Conservation (phyloP, 192 early-diverging fungal genomes). For the Gryganskiella cystojenkinii region DNA sequence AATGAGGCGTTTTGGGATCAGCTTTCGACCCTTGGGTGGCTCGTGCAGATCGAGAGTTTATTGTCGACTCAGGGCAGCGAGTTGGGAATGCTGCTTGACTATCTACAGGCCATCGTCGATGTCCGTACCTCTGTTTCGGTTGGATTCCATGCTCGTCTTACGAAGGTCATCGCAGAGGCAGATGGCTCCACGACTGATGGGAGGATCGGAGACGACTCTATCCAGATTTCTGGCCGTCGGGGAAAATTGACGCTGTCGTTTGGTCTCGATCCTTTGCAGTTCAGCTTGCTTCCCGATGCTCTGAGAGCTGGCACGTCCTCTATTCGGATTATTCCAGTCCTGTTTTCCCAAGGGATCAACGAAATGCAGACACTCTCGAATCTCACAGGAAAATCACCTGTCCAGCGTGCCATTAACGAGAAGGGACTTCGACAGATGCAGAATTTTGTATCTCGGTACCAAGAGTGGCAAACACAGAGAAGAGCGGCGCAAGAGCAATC, state of each 20-base stretch:
- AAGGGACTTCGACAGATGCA: constrained; percentile 44
- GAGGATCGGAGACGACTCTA: constrained; percentile 8
- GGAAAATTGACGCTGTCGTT: constrained; percentile 31
- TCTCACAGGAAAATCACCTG: constrained; percentile 27
- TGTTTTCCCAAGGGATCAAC: constrained; percentile 48
- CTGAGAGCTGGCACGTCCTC: constrained; percentile 21
- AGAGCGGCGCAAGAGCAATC: background rate
- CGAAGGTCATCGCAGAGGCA: too few relatives aligned
- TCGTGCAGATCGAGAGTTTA: constrained; percentile 39
- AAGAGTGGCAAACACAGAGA: constrained; percentile 24
- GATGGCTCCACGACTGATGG: too few relatives aligned
- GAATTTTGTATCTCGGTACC: constrained; percentile 25
- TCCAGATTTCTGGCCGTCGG: constrained; percentile 35
- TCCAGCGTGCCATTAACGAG: constrained; percentile 38
- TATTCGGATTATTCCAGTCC: constrained; percentile 29
- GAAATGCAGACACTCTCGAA: constrained; percentile 52
- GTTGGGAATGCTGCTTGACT: constrained; percentile 44
- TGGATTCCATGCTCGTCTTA: constrained; percentile 21
- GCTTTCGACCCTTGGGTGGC: constrained; percentile 37
- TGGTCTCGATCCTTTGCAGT: constrained; percentile 36
- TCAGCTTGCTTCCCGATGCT: constrained; percentile 31
- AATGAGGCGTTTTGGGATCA: constrained; percentile 45
- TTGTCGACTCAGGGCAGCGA: constrained; percentile 42
- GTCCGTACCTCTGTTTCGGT: constrained; percentile 27
- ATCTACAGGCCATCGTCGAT: constrained; percentile 33